These are phyloP conservation scores for Scalesia atractyloides DNA, from an alignment of 129 eudicot species.

Conservation along the genomic window DNA sequence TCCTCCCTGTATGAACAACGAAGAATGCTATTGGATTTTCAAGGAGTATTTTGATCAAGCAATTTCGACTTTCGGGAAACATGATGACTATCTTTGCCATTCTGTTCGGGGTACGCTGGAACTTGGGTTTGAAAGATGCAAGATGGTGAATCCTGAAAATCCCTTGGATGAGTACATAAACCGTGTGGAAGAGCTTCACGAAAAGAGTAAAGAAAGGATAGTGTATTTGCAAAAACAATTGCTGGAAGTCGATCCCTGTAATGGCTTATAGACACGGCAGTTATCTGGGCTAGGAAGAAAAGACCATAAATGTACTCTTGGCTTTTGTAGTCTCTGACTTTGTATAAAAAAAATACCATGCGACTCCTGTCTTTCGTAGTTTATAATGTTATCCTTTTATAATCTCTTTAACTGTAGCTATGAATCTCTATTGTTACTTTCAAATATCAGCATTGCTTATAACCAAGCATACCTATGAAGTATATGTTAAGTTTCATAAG, in stretches of 20 bases:
- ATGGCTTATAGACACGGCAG: background rate
- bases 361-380: no score
- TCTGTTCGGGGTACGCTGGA: constrained; percentile 12
- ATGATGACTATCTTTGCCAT: background rate
- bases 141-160: constrained; percentile 29
- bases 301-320: no score
- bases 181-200: constrained; percentile 45
- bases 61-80: constrained; percentile 30
- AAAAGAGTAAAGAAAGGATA: constrained; percentile 30
- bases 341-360: no score
- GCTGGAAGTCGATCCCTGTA: background rate
- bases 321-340: no score
- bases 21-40: constrained; percentile 40
- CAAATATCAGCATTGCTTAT: no score
- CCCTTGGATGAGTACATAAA: constrained; percentile 24
- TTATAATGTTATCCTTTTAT: no score
- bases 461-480: no score
- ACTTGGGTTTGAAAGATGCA: constrained; percentile 40
- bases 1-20: background rate
- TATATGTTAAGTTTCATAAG: no score
- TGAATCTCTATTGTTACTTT: no score
- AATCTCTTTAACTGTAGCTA: no score
- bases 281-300: no score
- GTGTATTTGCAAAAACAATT: constrained; percentile 14
- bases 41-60: constrained; percentile 40